phyloP scores from a whole-genome alignment of 2,329 filamentous ascomycete genomes.

The Fusarium brevicatenulatum region DNA sequence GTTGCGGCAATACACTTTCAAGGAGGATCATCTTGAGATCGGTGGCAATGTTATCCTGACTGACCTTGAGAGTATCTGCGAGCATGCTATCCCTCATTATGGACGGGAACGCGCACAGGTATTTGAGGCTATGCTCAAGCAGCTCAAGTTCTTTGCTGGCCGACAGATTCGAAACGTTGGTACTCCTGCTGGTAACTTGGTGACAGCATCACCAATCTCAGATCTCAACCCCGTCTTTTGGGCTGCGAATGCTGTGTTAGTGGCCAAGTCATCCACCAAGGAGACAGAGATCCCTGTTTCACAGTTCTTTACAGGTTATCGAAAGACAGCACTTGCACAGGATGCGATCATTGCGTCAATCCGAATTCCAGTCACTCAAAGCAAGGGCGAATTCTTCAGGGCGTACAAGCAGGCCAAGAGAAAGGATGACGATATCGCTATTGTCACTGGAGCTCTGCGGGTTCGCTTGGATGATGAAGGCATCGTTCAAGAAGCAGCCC shows the following conservation, averaged over 20 bases:
- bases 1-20: conserved; percentile 81
- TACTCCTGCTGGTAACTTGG: conserved; percentile 92
- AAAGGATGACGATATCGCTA: conserved; percentile 98
- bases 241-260: conserved; percentile 81
- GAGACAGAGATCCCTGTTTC: conserved; percentile 91
- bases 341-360: conserved; percentile 89
- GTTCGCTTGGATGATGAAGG: conserved; percentile 76
- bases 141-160: conserved; percentile 93
- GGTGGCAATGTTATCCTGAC: conserved; percentile 94
- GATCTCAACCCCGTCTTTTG: conserved; percentile 96
- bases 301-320: conserved; percentile 91
- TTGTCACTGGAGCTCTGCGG: conserved; percentile 88
- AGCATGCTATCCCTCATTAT: conserved; percentile 82
- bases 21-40: conserved; percentile 85
- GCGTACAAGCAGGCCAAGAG: conserved; percentile 97
- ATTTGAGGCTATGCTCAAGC: conserved; percentile 91
- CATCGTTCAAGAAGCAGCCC: conserved; percentile 76
- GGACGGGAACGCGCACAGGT: conserved; percentile 77
- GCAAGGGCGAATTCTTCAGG: conserved; percentile 83
- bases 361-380: conserved; percentile 79
- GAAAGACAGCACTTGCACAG: conserved; percentile 80
- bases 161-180: conserved; percentile 98
- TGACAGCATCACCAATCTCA: conserved; percentile 94
- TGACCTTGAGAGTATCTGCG: conserved; percentile 86
- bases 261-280: conserved; percentile 79